phyloP scores from a whole-genome alignment of 805 yeast genomes.

The Saturnispora kantuleensis region DNA sequence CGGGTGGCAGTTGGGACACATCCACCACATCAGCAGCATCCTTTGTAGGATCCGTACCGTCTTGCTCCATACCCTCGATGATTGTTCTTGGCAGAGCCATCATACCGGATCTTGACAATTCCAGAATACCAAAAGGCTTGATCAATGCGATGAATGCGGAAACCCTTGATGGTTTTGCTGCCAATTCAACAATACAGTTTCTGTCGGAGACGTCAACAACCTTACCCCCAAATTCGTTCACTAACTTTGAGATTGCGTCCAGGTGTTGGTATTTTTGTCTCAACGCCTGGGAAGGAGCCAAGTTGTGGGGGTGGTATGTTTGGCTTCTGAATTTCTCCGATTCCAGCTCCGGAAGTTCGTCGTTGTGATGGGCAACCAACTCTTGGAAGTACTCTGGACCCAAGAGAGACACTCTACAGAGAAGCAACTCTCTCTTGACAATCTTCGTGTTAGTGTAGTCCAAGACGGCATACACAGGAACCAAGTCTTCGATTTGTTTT shows the following conservation, averaged over 20 bases:
- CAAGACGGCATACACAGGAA: constrained; percentile 95
- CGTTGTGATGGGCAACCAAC: constrained; percentile 74
- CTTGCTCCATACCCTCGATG: constrained; percentile 41
- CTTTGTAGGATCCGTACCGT: constrained; percentile 38
- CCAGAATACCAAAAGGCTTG: constrained; percentile 94
- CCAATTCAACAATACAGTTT: constrained; percentile 86
- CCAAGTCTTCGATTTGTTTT: constrained; percentile 94
- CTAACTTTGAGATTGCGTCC: constrained; percentile 70
- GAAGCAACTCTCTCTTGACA: constrained; percentile 79
- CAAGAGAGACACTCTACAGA: constrained; percentile 84
- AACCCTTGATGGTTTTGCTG: constrained; percentile 88
- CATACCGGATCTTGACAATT: constrained; percentile 96
- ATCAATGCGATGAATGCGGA: constrained; percentile 77
- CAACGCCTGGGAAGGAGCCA: constrained; percentile 84
- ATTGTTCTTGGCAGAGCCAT: constrained; percentile 98
- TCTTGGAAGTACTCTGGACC: constrained; percentile 99
- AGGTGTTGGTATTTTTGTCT: constrained; percentile 90
- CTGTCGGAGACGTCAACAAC: constrained; percentile 87
- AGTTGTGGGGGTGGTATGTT: constrained; percentile 76
- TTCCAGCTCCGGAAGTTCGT: constrained; percentile 31
- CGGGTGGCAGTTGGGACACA: constrained; percentile 88
- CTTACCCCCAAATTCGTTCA: constrained; percentile 85
- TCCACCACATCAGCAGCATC: constrained; percentile 71
- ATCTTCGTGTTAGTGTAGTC: constrained; percentile 88
- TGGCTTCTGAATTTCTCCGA: constrained; percentile 34